Base-by-base conservation (phyloP, 2,329 filamentous ascomycete species). In the Juglanconis sp. region DNA sequence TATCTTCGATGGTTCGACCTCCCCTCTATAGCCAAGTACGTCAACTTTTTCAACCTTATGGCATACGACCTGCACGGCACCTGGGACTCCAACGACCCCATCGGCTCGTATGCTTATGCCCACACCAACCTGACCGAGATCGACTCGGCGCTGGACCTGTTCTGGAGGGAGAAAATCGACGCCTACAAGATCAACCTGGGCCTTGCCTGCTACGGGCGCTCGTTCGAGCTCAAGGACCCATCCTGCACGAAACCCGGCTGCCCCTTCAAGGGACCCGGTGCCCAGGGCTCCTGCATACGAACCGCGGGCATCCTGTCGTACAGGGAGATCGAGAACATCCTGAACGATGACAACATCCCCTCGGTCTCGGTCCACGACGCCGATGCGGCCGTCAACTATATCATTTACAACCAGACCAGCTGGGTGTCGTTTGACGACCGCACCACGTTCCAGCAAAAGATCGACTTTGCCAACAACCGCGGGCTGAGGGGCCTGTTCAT, bases 121-220 rank as follows among this genome's bases (percentile, higher is more conserved):
- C 77, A 79, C 55, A 76, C 77, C 0, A 77, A 79, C 57, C 54
- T 78, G 5, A 75, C 74, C 5, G 75, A 79, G 57, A 77, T 78
- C 17, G 66, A 76, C 5, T 31, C 59, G 0, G 68, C 68, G 0
- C 59, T 79, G 1, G 72, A 78, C 4, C 71, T 79, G 1, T 65
- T 81, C 5, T 79, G 78, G 75, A 69, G 74, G 9, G 73, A 69
- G 47, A 64, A 72, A 35, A 66, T 81, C 8, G 59, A 68, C 3
- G 71, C 78, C 0, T 36, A 54, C 0, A 74, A 77, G 42, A 66
- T 81, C 10, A 68, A 67, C 10, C 56, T 81, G 11, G 78, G 78
- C 1, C 24, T 74, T 8, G 74, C 68, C 1, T 78, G 75, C 53
- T 79, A 79, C 57, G 76, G 75, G 3, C 38, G 61, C 3, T 40